A percentile compares a stretch with the other conserved stretches of the same genome.
These are phyloP conservation scores for Escovopsis weberi DNA, from an alignment of 2,329 filamentous ascomycete genomes.

Conservation along the genomic window DNA sequence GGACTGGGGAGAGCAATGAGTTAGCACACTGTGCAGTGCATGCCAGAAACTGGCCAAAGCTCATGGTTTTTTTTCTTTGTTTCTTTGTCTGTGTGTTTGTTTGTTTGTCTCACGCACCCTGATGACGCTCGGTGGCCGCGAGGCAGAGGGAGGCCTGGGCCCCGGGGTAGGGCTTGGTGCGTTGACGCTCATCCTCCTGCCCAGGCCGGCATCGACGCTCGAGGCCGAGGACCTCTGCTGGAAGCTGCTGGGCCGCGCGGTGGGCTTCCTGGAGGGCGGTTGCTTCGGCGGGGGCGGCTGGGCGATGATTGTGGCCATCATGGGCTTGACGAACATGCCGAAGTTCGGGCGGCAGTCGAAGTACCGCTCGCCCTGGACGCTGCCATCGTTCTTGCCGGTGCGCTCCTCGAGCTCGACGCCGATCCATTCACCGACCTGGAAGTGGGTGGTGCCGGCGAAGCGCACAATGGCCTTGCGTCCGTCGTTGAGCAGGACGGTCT, in stretches of 20 bases:
- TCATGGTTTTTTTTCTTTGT: too few relatives aligned
- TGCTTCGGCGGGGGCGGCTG: conserved; percentile 26
- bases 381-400: conserved; percentile 86
- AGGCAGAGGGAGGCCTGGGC: conserved; percentile 27
- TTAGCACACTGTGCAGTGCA: not conserved
- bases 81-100: not conserved
- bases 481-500: conserved; percentile 66
- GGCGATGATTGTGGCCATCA: conserved; percentile 47
- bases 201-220: conserved; percentile 35
- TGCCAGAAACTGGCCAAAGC: too few relatives aligned
- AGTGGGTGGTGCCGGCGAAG: conserved; percentile 66
- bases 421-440: conserved; percentile 74
- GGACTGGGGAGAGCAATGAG: not conserved
- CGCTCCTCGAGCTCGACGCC: conserved; percentile 75
- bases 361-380: conserved; percentile 75
- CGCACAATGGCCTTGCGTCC: conserved; percentile 64
- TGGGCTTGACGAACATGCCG: conserved; percentile 74
- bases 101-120: conserved; percentile 30
- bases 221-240: conserved; percentile 24
- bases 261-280: conserved; percentile 22
- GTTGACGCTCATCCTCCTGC: conserved; percentile 55
- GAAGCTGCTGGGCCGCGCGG: conserved; percentile 36
- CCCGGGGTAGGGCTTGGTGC: conserved; percentile 59
- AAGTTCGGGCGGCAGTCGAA: conserved; percentile 67
- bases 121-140: conserved; percentile 40